Base-by-base conservation (phyloP, 2,329 filamentous ascomycete species). In the Penicillium sp. region DNA sequence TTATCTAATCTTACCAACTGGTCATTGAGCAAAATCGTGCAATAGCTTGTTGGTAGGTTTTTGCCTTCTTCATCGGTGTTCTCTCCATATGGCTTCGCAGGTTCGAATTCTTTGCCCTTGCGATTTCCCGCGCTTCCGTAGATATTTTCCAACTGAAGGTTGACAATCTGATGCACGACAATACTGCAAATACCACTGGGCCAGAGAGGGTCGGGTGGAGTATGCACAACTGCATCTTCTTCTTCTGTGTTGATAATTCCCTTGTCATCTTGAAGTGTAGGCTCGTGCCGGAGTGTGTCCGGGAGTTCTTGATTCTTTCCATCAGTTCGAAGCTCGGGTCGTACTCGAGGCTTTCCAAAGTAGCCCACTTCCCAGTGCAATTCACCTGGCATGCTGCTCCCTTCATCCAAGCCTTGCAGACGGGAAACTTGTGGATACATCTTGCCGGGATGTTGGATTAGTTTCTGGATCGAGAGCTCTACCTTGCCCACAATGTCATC, bases 401-500 rank as follows among this genome's bases (percentile, higher is more conserved):
- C 91, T 21, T 90, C 86, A 65, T 94, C 88, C 75, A 95, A 85
- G 11, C 93, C 93, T 26, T 83, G 79, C 1, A 97, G 83, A 64
- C 87, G 91, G 0, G 91, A 96, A 7, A 90, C 82, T 64, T 96
- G 91, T 5, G 90, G 88, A 64, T 92, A 95, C 90, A 97, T 96
- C 66, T 89, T 90, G 35, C 92, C 90, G 0, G 93, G 91, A 68
- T 97, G 89, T 66, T 96, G 89, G 58, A 97, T 95, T 77, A 99
- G 87, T 70, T 97, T 91, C 65, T 96, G 91, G 69, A 99, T 91
- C 35, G 90, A 93, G 3, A 97, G 77, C 68, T 97, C 92, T 18
- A 97, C 85, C 72, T 97, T 97, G 54, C 94, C 94, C 14, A 97
- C 91, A 47, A 97, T 89, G 65, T 97, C 94, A 68, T 97, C 94